phyloP scores from a whole-genome alignment of 805 yeast species.

The Starmerella cellae region DNA sequence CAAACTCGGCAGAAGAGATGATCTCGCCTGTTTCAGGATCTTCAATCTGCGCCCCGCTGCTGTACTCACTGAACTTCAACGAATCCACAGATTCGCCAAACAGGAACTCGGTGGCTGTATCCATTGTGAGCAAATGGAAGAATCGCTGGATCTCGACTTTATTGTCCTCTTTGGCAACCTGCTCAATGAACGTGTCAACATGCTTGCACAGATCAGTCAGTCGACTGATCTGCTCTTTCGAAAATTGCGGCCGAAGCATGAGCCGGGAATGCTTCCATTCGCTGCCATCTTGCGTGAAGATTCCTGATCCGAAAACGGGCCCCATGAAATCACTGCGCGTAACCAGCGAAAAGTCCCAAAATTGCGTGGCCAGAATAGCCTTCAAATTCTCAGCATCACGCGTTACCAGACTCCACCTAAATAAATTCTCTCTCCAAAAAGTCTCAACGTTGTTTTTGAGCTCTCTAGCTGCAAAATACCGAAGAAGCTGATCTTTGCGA shows the following conservation, averaged over 20 bases:
- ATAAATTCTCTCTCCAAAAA: conserved; percentile 2
- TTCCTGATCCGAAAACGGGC: conserved; percentile 28
- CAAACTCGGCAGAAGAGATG: conserved; percentile 22
- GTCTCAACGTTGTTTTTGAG: conserved; percentile 1
- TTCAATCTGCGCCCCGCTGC: conserved; percentile 2
- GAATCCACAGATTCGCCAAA: conserved; percentile 20
- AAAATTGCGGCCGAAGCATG: conserved; percentile 29
- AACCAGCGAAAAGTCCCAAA: conserved; percentile 26
- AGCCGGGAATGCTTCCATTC: conserved; percentile 30
- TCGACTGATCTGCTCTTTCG: conserved; percentile 26
- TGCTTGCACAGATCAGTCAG: conserved; percentile 23
- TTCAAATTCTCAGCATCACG: conserved; percentile 25
- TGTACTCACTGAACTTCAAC: conserved; percentile 6
- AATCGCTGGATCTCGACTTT: conserved; percentile 16
- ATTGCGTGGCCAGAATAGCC: conserved; percentile 23
- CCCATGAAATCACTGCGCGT: conserved; percentile 21
- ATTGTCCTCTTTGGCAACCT: conserved; percentile 2
- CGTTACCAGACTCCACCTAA: conserved; percentile 14
- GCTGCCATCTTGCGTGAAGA: conserved; percentile 28
- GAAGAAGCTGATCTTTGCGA: neutral
- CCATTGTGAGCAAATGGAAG: conserved; percentile 22
- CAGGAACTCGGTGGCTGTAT: conserved; percentile 24
- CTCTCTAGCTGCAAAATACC: neutral
- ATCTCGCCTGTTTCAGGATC: conserved; percentile 9
- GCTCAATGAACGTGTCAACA: conserved; percentile 18